These are phyloP conservation scores for Lasiodiplodia sp. DNA, from an alignment of 2,329 filamentous ascomycete genomes.

Conservation along the genomic window DNA sequence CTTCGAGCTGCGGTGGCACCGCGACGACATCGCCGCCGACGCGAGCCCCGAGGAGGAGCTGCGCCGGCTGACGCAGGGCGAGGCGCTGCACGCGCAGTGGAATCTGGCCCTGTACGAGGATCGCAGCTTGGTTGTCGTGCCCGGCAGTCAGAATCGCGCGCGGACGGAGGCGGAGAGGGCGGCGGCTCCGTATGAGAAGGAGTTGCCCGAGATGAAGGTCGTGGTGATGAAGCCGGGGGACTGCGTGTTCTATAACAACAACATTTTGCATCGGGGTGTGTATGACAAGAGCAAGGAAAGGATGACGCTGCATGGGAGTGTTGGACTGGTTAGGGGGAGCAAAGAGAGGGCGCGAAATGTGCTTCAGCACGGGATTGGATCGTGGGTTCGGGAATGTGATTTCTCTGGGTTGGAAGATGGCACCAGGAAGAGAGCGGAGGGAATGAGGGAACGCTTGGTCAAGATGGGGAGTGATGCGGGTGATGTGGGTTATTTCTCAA, in stretches of 20 bases:
- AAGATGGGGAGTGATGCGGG: conserved; percentile 66
- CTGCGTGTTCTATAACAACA: conserved; percentile 88
- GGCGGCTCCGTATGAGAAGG: conserved; percentile 69
- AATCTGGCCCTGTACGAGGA: conserved; percentile 84
- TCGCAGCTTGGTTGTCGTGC: conserved; percentile 73
- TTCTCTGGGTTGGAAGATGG: conserved; percentile 56
- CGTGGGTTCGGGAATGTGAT: conserved; percentile 68
- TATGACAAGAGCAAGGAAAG: conserved; percentile 68
- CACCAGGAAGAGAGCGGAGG: conserved; percentile 59
- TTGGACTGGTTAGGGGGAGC: conserved; percentile 67
- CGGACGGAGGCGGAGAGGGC: conserved; percentile 73
- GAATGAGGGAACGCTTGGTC: conserved; percentile 66
- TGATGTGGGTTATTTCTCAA: conserved; percentile 64
- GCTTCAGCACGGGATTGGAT: conserved; percentile 75
- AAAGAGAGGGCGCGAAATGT: conserved; percentile 71
- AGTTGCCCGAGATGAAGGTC: conserved; percentile 68
- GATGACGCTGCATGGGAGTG: conserved; percentile 76
- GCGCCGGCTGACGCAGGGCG: conserved; percentile 62
- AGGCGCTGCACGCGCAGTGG: conserved; percentile 80
- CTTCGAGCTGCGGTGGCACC: conserved; percentile 83
- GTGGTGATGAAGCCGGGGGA: conserved; percentile 77
- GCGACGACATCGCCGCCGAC: conserved; percentile 78
- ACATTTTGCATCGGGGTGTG: conserved; percentile 78
- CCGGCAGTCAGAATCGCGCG: conserved; percentile 75
- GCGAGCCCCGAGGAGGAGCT: conserved; percentile 73